Evolutionary conservation across 805 yeast genomes (phyloP), one percentile per base, ranked within the genome.

Genomic region (Cyberlindnera meyerae): DNA sequence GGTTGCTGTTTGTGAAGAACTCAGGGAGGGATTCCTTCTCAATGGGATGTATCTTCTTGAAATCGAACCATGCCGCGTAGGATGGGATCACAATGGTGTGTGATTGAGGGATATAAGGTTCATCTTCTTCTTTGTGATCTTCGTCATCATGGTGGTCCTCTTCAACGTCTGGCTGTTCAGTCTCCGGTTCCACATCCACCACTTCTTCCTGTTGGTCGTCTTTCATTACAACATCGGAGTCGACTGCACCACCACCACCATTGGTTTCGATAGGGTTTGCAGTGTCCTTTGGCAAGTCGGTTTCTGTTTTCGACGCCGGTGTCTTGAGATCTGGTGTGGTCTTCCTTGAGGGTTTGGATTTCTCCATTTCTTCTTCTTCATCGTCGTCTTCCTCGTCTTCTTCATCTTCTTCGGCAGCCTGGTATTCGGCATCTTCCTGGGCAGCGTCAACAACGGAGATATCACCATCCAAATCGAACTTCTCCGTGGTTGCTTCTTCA

Each of bases 21-120:
- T 89, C 97, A 1, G 96, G 95, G 33, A 89, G 63, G 2, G 94
- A 82, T 51, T 83, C 82, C 41, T 72, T 75, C 60, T 89, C 97
- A 43, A 89, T 81, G 34, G 73, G 75, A 54, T 86, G 85, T 29
- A 88, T 72, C 34, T 72, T 75, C 31, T 72, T 71, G 70, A 84
- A 70, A 37, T 79, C 71, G 56, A 88, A 88, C 97, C 97, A 89
- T 21, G 82, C 62, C 0, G 95, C 71, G 57, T 86, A 89, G 0
- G 96, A 85, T 6, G 97, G 97, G 18, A 88, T 68, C 4, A 88
- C 79, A 30, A 88, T 79, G 0, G 88, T 77, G 54, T 87, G 95
- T 0, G 95, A 77, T 61, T 89, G 97, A 36, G 59, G 63, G 27
- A 62, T 44, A 21, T 48, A 51, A 13, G 54, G 50, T 20, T 46